These are phyloP conservation scores for Xylaria intraflava DNA, from an alignment of 495 filamentous ascomycete genomes.

Conservation along the genomic window DNA sequence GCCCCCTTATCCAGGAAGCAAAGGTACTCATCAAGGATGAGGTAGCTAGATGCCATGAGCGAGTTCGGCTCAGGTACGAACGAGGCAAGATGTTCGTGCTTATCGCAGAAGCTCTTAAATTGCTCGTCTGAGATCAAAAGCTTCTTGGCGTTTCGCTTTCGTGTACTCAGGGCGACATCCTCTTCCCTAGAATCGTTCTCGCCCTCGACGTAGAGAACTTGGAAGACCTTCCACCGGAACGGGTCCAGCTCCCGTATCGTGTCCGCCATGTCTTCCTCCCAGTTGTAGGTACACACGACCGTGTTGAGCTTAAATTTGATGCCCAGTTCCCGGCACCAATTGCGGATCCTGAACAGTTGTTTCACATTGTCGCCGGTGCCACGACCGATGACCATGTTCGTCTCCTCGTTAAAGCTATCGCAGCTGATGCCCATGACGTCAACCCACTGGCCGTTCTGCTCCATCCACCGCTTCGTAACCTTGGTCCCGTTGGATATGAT, in stretches of 20 bases:
- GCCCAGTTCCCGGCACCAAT: slow-evolving; percentile 39
- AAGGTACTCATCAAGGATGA: slow-evolving; percentile 51
- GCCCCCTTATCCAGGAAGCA: slow-evolving; percentile 46
- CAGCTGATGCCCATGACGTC: slow-evolving; percentile 52
- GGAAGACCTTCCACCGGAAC: slow-evolving; percentile 56
- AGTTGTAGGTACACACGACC: slow-evolving; percentile 46
- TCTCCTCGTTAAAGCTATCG: slow-evolving; percentile 50
- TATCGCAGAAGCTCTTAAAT: slow-evolving; percentile 42
- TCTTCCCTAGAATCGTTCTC: slow-evolving; percentile 46
- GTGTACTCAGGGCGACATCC: slow-evolving; percentile 2
- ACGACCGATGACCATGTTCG: slow-evolving; percentile 48
- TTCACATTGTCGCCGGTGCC: slow-evolving; percentile 41
- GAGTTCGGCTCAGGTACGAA: slow-evolving; percentile 47
- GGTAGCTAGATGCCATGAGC: slow-evolving; percentile 47
- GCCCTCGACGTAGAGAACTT: slow-evolving; percentile 48
- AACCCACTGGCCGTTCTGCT: slow-evolving; percentile 35
- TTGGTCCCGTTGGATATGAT: slow-evolving; percentile 50
- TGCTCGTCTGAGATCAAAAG: slow-evolving; percentile 47
- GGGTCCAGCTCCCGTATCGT: slow-evolving; percentile 37
- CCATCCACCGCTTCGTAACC: slow-evolving; percentile 39
- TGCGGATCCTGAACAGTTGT: slow-evolving; percentile 36
- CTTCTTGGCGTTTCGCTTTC: slow-evolving; percentile 37
- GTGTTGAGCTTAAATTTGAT: slow-evolving; percentile 58
- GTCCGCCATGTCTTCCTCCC: slow-evolving; percentile 49
- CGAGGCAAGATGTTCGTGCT: slow-evolving; percentile 35